phyloP scores from a whole-genome alignment of 2,329 filamentous ascomycete species.

The Verticillium dahliae region DNA sequence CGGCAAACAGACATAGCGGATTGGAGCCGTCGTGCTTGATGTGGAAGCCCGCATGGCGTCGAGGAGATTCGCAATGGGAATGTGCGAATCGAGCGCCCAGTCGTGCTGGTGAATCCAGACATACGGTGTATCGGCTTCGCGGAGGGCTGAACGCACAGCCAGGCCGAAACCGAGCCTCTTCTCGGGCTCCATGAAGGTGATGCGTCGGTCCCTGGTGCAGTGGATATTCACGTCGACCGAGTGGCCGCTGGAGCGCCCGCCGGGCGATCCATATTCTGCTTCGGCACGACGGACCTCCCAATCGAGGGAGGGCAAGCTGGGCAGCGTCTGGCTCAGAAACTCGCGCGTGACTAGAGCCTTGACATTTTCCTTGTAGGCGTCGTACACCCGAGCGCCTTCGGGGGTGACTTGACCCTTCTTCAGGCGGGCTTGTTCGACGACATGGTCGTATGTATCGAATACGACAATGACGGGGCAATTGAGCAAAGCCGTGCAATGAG shows the following conservation, averaged over 20 bases:
- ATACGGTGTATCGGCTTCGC: conserved; percentile 38
- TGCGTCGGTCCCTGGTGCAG: conserved; percentile 22
- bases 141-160: conserved; percentile 44
- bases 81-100: conserved; percentile 39
- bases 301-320: not conserved
- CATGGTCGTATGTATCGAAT: conserved; percentile 44
- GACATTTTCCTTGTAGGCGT: conserved; percentile 39
- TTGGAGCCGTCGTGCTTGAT: conserved; percentile 18
- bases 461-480: conserved; percentile 41
- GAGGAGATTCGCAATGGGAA: conserved; percentile 37
- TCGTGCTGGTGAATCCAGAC: conserved; percentile 55
- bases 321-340: not conserved
- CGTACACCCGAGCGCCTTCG: conserved; percentile 33
- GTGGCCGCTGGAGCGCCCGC: conserved; percentile 10
- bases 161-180: conserved; percentile 45
- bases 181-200: conserved; percentile 42
- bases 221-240: conserved; percentile 19
- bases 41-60: conserved; percentile 31
- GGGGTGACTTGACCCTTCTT: conserved; percentile 48
- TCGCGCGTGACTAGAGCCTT: conserved; percentile 26
- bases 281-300: conserved; percentile 16
- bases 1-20: conserved; percentile 47
- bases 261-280: conserved; percentile 42
- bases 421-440: conserved; percentile 34
- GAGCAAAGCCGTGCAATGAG: conserved; percentile 32